A percentile compares a stretch with the other conserved stretches of the same genome.
Conservation (phyloP, 1,284 basidiomycete species). For the Malassezia caprae region DNA sequence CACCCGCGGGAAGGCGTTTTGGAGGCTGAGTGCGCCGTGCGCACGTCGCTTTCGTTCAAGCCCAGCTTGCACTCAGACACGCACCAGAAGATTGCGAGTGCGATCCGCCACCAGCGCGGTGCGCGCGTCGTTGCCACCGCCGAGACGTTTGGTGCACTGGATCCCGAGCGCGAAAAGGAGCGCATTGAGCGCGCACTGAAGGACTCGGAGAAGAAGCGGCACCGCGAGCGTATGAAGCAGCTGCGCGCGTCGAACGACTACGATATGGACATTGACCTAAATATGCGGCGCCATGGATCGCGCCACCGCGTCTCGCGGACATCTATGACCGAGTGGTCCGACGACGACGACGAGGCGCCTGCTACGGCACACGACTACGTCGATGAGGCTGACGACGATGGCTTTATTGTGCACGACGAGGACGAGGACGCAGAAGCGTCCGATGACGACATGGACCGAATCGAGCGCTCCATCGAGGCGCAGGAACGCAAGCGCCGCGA, state of each 20-base stretch:
- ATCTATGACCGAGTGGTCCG: slow-evolving; percentile 29
- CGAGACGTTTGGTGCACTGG: slow-evolving; percentile 25
- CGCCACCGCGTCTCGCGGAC: slow-evolving; percentile 23
- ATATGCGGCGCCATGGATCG: slow-evolving; percentile 7
- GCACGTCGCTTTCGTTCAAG: slow-evolving; percentile 69
- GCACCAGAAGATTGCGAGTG: slow-evolving; percentile 73
- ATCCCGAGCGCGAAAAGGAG: slow-evolving; percentile 58
- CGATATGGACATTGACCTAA: slow-evolving; percentile 26
- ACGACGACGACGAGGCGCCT: slow-evolving; percentile 32
- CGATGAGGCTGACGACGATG: slow-evolving; percentile 35
- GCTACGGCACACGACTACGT: slow-evolving; percentile 22
- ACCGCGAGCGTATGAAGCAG: slow-evolving; percentile 29
- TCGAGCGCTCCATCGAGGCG: slow-evolving; percentile 13
- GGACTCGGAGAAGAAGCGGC: slow-evolving; percentile 36
- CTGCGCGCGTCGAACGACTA: slow-evolving; percentile 26
- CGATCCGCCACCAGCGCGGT: slow-evolving; percentile 68
- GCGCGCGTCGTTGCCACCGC: slow-evolving; percentile 55
- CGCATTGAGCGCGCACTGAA: slow-evolving; percentile 39
- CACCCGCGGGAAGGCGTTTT: slow-evolving; percentile 74
- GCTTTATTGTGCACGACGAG: slow-evolving; percentile 37
- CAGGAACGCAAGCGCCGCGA: slow-evolving; percentile 13
- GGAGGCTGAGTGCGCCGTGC: slow-evolving; percentile 70
- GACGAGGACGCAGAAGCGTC: slow-evolving; percentile 17
- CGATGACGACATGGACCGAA: slow-evolving; percentile 14
- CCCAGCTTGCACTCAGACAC: slow-evolving; percentile 82